Conservation (phyloP, 176 grass and related monocot genomes). For the Triticum dicoccoides region DNA sequence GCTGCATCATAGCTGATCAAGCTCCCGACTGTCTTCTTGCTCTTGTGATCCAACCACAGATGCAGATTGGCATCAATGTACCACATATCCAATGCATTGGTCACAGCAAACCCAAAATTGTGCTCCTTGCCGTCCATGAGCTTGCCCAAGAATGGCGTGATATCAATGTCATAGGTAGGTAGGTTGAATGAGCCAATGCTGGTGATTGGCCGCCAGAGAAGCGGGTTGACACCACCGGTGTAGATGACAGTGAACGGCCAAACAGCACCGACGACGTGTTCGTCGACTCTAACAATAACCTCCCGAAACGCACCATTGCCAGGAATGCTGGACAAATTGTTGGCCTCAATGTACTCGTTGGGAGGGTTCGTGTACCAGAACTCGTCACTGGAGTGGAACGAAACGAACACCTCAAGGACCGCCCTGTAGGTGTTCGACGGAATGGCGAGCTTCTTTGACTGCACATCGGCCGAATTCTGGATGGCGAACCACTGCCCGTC, state of each 20-base stretch:
- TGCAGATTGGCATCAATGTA: constrained; percentile 59
- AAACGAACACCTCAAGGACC: constrained; percentile 67
- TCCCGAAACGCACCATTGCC: constrained; percentile 63
- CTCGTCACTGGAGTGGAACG: constrained; percentile 57
- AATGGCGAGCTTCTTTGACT: constrained; percentile 41
- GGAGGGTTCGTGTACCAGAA: constrained; percentile 61
- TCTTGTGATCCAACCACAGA: constrained; percentile 59
- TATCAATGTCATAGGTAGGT: constrained; percentile 59
- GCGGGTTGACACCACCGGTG: constrained; percentile 51
- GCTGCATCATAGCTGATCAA: constrained; percentile 39
- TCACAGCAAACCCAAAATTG: constrained; percentile 46
- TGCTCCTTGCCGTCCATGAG: constrained; percentile 53
- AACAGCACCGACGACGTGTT: constrained; percentile 43
- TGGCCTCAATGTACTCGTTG: constrained; percentile 38
- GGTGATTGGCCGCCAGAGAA: constrained; percentile 59
- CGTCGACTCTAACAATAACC: constrained; percentile 41
- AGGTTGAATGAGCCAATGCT: constrained; percentile 50
- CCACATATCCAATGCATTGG: constrained; percentile 50
- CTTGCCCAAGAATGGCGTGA: constrained; percentile 60
- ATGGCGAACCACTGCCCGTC: constrained; percentile 64
- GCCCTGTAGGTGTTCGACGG: constrained; percentile 63
- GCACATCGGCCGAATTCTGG: constrained; percentile 35
- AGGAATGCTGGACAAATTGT: constrained; percentile 21
- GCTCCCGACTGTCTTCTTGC: constrained; percentile 27
- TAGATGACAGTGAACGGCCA: constrained; percentile 72